Conservation (phyloP, 768 basidiomycete species). For the Lentinula edodes region DNA sequence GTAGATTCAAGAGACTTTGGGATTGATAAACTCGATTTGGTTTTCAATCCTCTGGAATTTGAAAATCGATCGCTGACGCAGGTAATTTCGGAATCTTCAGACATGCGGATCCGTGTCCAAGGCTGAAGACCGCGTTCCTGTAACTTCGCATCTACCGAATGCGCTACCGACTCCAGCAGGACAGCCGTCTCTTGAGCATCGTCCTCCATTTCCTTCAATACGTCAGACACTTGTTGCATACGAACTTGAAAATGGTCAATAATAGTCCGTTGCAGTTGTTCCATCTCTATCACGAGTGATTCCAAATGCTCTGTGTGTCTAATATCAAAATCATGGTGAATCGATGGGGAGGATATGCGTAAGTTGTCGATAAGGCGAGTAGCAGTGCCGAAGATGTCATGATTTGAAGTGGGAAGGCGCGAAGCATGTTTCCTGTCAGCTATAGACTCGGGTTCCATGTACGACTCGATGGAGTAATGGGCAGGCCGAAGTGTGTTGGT, state of each 20-base stretch:
- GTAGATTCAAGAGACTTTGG: background rate
- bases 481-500: conserved; percentile 47
- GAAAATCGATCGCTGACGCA: conserved; percentile 30
- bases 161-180: conserved; percentile 37
- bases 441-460: conserved; percentile 23
- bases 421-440: background rate
- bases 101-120: conserved; percentile 44
- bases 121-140: conserved; percentile 27
- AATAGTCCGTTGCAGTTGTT: conserved; percentile 39
- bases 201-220: conserved; percentile 41
- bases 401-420: conserved; percentile 26
- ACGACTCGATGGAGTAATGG: conserved; percentile 44
- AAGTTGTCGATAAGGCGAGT: conserved; percentile 52
- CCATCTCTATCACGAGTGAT: conserved; percentile 41
- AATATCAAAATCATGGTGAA: conserved; percentile 30
- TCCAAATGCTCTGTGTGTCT: conserved; percentile 38
- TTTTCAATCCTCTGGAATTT: conserved; percentile 5
- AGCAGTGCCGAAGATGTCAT: conserved; percentile 38
- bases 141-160: conserved; percentile 41
- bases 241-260: conserved; percentile 48
- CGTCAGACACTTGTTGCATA: conserved; percentile 44
- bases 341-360: conserved; percentile 39
- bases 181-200: conserved; percentile 38
- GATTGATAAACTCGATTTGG: background rate
- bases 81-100: conserved; percentile 62